Conservation (phyloP, 2,329 filamentous ascomycete genomes). For the Ophiosphaerella korrae region DNA sequence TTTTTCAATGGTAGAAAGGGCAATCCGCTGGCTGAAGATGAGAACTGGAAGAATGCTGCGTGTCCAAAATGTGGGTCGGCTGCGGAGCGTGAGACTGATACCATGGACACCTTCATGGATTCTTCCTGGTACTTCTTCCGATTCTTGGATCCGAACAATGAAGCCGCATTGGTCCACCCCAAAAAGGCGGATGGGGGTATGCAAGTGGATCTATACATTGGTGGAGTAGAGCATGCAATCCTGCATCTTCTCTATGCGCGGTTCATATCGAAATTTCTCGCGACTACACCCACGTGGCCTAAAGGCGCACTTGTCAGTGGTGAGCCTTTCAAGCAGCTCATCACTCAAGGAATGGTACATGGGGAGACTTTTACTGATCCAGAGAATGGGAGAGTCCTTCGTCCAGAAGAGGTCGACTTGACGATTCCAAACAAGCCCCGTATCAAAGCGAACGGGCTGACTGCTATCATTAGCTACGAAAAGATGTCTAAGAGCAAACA, state of each 20-base stretch:
- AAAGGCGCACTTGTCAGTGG: constrained; percentile 48
- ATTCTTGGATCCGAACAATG: constrained; percentile 74
- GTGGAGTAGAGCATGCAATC: constrained; percentile 89
- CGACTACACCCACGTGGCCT: constrained; percentile 58
- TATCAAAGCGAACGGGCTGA: constrained; percentile 65
- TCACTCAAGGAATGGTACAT: constrained; percentile 93
- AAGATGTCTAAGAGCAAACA: constrained; percentile 97
- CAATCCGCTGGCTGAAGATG: constrained; percentile 74
- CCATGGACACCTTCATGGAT: constrained; percentile 96
- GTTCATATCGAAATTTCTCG: constrained; percentile 87
- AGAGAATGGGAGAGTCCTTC: constrained; percentile 74
- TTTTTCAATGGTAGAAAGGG: constrained; percentile 73
- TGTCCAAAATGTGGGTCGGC: constrained; percentile 75
- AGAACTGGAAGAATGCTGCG: constrained; percentile 73
- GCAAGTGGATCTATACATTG: constrained; percentile 86
- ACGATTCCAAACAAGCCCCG: constrained; percentile 61
- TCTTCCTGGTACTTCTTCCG: constrained; percentile 93
- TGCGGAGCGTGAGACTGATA: constrained; percentile 85
- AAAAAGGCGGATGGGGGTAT: constrained; percentile 61
- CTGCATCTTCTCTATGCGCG: constrained; percentile 86
- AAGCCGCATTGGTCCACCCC: constrained; percentile 65
- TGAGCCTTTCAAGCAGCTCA: constrained; percentile 81
- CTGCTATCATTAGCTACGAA: constrained; percentile 71
- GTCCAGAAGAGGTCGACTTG: constrained; percentile 74
- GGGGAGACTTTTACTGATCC: constrained; percentile 82